Conservation (phyloP, 2,329 filamentous ascomycete species). For the Falciphora oryzae region DNA sequence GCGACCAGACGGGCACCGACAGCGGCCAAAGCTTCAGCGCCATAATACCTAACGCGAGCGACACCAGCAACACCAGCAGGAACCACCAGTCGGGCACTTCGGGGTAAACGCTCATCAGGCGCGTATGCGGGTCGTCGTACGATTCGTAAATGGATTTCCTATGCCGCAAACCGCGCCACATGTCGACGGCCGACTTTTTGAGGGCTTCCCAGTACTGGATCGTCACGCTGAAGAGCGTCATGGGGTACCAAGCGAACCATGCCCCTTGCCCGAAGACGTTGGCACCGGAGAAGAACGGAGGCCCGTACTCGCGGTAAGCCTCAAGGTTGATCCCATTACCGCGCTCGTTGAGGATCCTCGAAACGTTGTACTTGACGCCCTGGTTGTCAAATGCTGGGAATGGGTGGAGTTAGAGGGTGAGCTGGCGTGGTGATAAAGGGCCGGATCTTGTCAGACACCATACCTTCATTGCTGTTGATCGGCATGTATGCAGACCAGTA, state of each 20-base stretch:
- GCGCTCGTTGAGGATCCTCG: constrained; percentile 32
- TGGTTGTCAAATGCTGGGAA: constrained; percentile 41
- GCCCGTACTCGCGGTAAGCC: constrained; percentile 7
- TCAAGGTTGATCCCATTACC: constrained; percentile 19
- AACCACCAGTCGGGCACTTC: constrained; percentile 48
- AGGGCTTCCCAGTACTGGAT: constrained; percentile 15
- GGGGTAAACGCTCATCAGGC: constrained; percentile 36
- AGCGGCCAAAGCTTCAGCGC: constrained; percentile 25
- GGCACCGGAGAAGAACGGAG: constrained; percentile 12
- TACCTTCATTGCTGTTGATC: constrained; percentile 39
- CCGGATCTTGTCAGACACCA: neutral
- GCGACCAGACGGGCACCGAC: constrained; percentile 22
- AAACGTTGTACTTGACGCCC: constrained; percentile 41
- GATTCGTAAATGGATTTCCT: constrained; percentile 35
- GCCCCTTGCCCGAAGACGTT: constrained; percentile 8
- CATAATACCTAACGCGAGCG: constrained; percentile 23
- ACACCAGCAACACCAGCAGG: constrained; percentile 29
- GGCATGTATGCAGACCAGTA: constrained; percentile 49
- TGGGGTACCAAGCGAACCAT: constrained; percentile 10
- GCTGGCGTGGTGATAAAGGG: neutral
- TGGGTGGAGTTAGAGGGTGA: neutral
- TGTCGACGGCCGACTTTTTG: constrained; percentile 34
- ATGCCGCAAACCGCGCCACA: constrained; percentile 32
- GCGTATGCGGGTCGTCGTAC: constrained; percentile 36
- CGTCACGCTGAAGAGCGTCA: constrained; percentile 9